Evolutionary conservation across 192 early-diverging fungal genomes (phyloP).

Genomic region (Podila clonocystis): DNA sequence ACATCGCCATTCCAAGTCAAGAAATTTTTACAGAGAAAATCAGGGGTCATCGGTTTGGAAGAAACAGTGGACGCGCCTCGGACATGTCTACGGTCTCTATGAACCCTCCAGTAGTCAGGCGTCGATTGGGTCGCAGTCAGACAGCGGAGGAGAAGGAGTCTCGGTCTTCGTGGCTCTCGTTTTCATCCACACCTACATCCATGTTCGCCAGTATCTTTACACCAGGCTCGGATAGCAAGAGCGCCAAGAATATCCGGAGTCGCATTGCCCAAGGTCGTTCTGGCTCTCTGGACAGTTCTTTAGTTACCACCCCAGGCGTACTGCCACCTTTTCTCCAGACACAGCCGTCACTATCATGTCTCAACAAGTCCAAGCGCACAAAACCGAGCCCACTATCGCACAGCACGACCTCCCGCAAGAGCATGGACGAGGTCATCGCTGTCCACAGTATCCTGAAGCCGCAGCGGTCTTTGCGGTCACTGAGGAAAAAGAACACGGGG

Average conservation of each 20-base stretch:
- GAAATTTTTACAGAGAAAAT: not conserved
- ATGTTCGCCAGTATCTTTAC: conserved; percentile 27
- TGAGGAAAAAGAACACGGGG: not conserved
- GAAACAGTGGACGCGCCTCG: not conserved
- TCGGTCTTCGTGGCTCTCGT: conserved; percentile 38
- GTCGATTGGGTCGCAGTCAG: too few species aligned
- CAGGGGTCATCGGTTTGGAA: not conserved
- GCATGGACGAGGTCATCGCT: not conserved
- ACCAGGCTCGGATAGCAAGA: not conserved
- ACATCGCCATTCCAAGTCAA: not conserved
- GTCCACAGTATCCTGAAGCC: not conserved
- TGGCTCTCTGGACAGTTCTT: not conserved
- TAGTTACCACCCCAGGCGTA: too few species aligned
- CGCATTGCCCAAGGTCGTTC: not conserved
- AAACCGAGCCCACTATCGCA: not conserved
- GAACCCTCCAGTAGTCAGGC: too few species aligned
- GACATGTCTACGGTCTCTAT: not conserved
- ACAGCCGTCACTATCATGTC: not conserved
- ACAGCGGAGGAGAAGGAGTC: not conserved
- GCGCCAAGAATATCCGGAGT: not conserved
- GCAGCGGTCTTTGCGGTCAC: not conserved
- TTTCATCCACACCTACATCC: conserved; percentile 26
- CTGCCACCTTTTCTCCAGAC: not conserved
- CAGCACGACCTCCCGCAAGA: not conserved
- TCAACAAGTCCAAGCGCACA: not conserved